Conservation (phyloP, 805 yeast species). For the Metschnikowia reukaufii region DNA sequence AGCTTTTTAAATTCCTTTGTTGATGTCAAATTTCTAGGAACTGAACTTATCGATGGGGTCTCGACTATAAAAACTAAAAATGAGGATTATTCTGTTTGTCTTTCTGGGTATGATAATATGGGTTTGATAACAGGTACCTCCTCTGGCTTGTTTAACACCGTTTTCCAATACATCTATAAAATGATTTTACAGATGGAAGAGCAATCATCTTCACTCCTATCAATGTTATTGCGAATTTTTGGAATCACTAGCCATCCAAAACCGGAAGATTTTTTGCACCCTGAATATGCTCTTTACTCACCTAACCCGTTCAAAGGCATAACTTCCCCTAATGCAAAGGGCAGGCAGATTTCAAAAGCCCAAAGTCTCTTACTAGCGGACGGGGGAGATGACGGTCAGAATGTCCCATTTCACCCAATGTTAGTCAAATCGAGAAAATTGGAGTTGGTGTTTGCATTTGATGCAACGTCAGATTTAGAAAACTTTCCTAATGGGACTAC, state of each 20-base stretch:
- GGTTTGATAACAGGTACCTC: constrained; percentile 65
- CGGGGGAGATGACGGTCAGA: constrained; percentile 53
- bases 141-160: constrained; percentile 55
- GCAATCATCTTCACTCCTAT: constrained; percentile 11
- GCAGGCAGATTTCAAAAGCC: constrained; percentile 20
- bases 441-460: constrained; percentile 43
- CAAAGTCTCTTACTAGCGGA: constrained; percentile 38
- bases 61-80: constrained; percentile 28
- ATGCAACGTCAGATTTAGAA: constrained; percentile 48
- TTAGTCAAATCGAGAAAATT: constrained; percentile 34
- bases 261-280: constrained; percentile 40
- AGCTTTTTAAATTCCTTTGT: constrained; percentile 45
- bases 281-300: constrained; percentile 59
- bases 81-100: constrained; percentile 38
- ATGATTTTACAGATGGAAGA: constrained; percentile 23
- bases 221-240: constrained; percentile 15
- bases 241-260: constrained; percentile 13
- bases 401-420: constrained; percentile 48
- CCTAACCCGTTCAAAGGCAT: constrained; percentile 58
- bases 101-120: constrained; percentile 54
- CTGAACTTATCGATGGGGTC: constrained; percentile 44
- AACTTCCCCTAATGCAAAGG: constrained; percentile 4
- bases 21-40: constrained; percentile 53
- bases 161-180: constrained; percentile 50
- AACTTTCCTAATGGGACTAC: constrained; percentile 65